Evolutionary conservation across 1,284 basidiomycete species (phyloP).

Genomic region (Ustilago bromivora): DNA sequence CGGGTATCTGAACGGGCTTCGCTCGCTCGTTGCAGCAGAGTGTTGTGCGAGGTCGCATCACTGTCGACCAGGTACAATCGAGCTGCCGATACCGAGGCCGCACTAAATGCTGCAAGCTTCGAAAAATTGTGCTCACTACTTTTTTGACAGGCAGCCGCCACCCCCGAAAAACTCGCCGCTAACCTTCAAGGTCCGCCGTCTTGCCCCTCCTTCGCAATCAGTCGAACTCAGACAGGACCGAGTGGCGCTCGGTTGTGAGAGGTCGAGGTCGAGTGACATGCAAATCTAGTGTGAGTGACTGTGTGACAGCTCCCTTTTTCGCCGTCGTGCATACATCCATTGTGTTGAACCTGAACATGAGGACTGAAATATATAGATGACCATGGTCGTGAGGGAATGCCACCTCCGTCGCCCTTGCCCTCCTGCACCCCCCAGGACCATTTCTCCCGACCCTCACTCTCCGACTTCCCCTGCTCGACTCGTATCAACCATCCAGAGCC

Average conservation of each 20-base stretch:
- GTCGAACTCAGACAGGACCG: not conserved
- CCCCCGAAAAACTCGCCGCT: not conserved
- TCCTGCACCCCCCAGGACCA: not conserved
- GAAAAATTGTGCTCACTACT: not conserved
- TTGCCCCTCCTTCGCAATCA: not conserved
- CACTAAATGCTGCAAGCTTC: not conserved
- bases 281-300: not conserved
- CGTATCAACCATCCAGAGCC: too few relatives aligned
- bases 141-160: slow-evolving; percentile 3
- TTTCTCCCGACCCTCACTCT: not conserved
- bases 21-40: not conserved
- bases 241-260: not conserved
- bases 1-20: not conserved
- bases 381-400: not conserved
- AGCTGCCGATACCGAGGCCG: slow-evolving; percentile 1
- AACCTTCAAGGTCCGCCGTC: not conserved
- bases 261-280: slow-evolving; percentile 1
- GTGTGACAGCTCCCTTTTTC: slow-evolving; percentile 1
- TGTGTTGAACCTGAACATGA: not conserved
- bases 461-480: too few relatives aligned
- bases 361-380: not conserved
- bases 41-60: not conserved
- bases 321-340: not conserved
- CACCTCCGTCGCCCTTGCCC: not conserved
- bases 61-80: not conserved